Conservation (phyloP, 345 rosid species). For the Hibiscus trionum region DNA sequence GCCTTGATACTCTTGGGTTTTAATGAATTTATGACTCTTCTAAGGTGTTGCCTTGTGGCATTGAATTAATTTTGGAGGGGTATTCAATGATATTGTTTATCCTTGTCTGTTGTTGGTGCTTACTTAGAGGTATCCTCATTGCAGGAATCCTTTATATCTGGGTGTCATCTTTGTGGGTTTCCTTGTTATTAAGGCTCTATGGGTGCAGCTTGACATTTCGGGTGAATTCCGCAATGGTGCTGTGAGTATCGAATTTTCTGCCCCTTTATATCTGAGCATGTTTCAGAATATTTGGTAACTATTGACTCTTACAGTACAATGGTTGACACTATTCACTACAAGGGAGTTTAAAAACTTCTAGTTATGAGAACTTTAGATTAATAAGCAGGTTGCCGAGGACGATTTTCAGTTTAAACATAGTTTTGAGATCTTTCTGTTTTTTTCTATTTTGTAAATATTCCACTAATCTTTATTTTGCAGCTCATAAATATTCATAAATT, state of each 20-base stretch:
- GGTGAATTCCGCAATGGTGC: slow-evolving; percentile 84
- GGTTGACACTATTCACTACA: no score
- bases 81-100: background rate
- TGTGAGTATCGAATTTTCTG: slow-evolving; percentile 41
- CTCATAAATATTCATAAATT: no score
- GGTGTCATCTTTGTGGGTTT: slow-evolving; percentile 56
- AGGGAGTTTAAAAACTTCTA: no score
- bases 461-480: no score
- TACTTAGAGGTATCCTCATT: slow-evolving; percentile 14
- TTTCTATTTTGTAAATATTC: no score
- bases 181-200: slow-evolving; percentile 76
- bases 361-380: no score
- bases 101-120: background rate
- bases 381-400: no score
- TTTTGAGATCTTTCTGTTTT: no score
- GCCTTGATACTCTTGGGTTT: slow-evolving; percentile 83
- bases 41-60: slow-evolving; percentile 31
- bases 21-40: slow-evolving; percentile 94
- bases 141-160: slow-evolving; percentile 95
- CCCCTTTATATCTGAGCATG: background rate
- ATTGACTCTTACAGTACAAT: no score
- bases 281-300: no score
- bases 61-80: slow-evolving; percentile 1
- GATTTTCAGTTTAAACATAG: no score
- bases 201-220: slow-evolving; percentile 90